Percentiles rank a stretch among this genome's conserved stretches.
Conservation (phyloP, 2,329 filamentous ascomycete species). For the Hypoxylon sp. region DNA sequence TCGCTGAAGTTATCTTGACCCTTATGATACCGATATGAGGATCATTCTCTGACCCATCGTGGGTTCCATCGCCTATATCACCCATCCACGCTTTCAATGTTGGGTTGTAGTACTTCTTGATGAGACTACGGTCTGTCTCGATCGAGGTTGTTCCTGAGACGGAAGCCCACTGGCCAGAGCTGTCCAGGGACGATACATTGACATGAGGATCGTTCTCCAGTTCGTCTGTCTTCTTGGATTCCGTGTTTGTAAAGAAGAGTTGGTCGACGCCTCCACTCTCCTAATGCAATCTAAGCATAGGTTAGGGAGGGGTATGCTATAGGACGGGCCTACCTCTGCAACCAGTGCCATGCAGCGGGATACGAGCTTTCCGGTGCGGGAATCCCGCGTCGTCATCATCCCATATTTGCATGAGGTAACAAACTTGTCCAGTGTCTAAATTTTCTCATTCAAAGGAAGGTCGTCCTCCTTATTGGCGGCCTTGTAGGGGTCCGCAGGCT, state of each 20-base stretch:
- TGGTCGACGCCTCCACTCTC: slow-evolving; percentile 84
- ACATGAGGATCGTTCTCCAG: slow-evolving; percentile 78
- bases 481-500: slow-evolving; percentile 82
- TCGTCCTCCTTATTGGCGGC: slow-evolving; percentile 76
- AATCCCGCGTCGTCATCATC: slow-evolving; percentile 86
- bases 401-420: slow-evolving; percentile 82
- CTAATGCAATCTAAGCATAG: slow-evolving; percentile 57
- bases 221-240: slow-evolving; percentile 89
- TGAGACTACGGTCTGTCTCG: slow-evolving; percentile 74
- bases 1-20: slow-evolving; percentile 78
- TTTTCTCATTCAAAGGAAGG: slow-evolving; percentile 77
- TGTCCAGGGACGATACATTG: slow-evolving; percentile 85
- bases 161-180: slow-evolving; percentile 86
- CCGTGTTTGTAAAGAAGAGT: slow-evolving; percentile 92
- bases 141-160: slow-evolving; percentile 80
- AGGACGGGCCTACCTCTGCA: slow-evolving; percentile 70
- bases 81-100: slow-evolving; percentile 87
- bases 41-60: slow-evolving; percentile 85
- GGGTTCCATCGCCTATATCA: slow-evolving; percentile 84
- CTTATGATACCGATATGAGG: slow-evolving; percentile 86
- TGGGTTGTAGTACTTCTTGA: slow-evolving; percentile 82
- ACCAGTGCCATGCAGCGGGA: slow-evolving; percentile 91
- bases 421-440: slow-evolving; percentile 80
- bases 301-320: not conserved
- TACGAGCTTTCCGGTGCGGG: slow-evolving; percentile 74